phyloP scores from a whole-genome alignment of 1,284 basidiomycete genomes.

The Kwoniella shivajii region DNA sequence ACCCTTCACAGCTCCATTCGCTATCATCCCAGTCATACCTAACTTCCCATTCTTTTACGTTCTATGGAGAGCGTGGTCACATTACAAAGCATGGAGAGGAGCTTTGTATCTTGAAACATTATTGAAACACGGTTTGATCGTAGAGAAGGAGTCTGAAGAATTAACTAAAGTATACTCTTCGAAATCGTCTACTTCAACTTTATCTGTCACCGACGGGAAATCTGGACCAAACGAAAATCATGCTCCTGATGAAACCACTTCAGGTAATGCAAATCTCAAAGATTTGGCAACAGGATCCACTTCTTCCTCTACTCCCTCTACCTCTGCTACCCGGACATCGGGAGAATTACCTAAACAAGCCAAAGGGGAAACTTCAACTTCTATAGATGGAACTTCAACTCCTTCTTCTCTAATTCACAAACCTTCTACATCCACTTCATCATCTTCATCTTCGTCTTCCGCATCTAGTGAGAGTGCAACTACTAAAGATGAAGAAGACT shows the following conservation, averaged over 20 bases:
- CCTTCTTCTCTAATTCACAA: constrained; percentile 27
- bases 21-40: constrained; percentile 56
- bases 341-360: constrained; percentile 22
- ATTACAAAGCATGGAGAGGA: constrained; percentile 55
- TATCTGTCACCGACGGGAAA: no score
- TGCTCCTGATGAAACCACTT: constrained; percentile 34
- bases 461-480: not conserved
- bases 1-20: constrained; percentile 54
- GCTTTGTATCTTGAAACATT: constrained; percentile 46
- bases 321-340: not conserved
- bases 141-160: constrained; percentile 32
- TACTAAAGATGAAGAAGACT: not conserved
- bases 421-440: constrained; percentile 12
- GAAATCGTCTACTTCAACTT: constrained; percentile 3
- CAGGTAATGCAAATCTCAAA: not conserved
- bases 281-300: not conserved
- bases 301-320: not conserved
- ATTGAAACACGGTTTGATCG: constrained; percentile 46
- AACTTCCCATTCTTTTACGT: constrained; percentile 58
- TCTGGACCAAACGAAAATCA: constrained; percentile 25
- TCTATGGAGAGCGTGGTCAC: constrained; percentile 57
- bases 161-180: constrained; percentile 37
- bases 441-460: constrained; percentile 20
- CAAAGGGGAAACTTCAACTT: constrained; percentile 24
- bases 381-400: constrained; percentile 36